phyloP scores from a whole-genome alignment of 2,329 filamentous ascomycete species.

The Colletotrichum sp. region DNA sequence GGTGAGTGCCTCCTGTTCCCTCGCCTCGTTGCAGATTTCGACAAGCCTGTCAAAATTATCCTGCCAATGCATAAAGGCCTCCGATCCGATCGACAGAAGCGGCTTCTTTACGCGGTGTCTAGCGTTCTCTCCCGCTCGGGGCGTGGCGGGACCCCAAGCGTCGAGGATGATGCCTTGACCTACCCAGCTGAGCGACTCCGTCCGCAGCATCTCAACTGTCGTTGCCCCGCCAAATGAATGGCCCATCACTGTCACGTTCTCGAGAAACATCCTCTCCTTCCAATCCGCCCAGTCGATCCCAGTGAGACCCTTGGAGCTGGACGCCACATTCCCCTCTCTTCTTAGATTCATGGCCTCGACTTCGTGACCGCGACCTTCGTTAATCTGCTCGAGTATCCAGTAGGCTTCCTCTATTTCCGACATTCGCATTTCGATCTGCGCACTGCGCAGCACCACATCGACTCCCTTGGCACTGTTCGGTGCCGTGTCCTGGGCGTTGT shows the following conservation, averaged over 20 bases:
- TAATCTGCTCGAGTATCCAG: slow-evolving; percentile 58
- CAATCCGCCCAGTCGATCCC: slow-evolving; percentile 62
- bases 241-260: slow-evolving; percentile 64
- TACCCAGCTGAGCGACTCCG: slow-evolving; percentile 58
- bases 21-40: slow-evolving; percentile 60
- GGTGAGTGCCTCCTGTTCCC: slow-evolving; percentile 45
- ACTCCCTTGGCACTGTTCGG: slow-evolving; percentile 64
- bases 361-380: slow-evolving; percentile 55
- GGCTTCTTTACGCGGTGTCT: slow-evolving; percentile 54
- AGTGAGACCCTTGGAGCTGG: slow-evolving; percentile 62
- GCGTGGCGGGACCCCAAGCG: slow-evolving; percentile 63
- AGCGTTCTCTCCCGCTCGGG: slow-evolving; percentile 45
- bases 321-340: slow-evolving; percentile 60
- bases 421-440: slow-evolving; percentile 67
- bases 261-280: slow-evolving; percentile 58
- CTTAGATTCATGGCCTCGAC: slow-evolving; percentile 59
- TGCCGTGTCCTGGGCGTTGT: slow-evolving; percentile 53
- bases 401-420: slow-evolving; percentile 71
- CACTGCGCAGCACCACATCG: slow-evolving; percentile 62
- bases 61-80: slow-evolving; percentile 75
- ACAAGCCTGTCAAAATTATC: slow-evolving; percentile 65
- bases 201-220: slow-evolving; percentile 62
- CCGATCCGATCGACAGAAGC: slow-evolving; percentile 67
- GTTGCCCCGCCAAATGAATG: slow-evolving; percentile 74
- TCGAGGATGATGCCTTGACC: slow-evolving; percentile 71